phyloP scores from a whole-genome alignment of 139 green algal genomes.

The Astrephomene gubernaculifera region DNA sequence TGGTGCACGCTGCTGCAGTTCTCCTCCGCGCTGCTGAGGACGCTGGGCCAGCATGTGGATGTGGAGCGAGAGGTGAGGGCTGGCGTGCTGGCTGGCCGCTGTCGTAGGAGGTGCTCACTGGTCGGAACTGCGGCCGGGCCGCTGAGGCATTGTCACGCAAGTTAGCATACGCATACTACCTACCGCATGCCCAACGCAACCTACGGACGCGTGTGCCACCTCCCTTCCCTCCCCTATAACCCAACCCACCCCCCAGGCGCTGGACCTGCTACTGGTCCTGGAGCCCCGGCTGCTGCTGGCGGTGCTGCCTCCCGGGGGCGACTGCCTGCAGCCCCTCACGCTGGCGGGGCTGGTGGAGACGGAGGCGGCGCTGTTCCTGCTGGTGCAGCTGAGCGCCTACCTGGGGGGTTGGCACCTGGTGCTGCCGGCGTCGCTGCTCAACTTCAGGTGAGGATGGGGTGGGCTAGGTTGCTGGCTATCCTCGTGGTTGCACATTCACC shows the following conservation, averaged over 20 bases:
- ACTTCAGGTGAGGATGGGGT: slow-evolving; percentile 49
- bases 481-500: neutral
- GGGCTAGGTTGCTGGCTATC: neutral
- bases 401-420: slow-evolving; percentile 52
- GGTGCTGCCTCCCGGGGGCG: slow-evolving; percentile 42
- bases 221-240: neutral
- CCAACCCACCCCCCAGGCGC: neutral
- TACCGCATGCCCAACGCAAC: no score
- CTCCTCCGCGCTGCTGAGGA: slow-evolving; percentile 33
- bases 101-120: no score
- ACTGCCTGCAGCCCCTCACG: slow-evolving; percentile 50
- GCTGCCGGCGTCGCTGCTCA: slow-evolving; percentile 49
- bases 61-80: slow-evolving; percentile 45
- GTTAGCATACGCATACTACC: no score
- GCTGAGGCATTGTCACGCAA: no score
- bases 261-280: slow-evolving; percentile 47
- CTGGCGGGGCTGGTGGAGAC: slow-evolving; percentile 50
- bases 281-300: slow-evolving; percentile 59
- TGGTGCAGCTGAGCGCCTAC: slow-evolving; percentile 40
- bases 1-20: slow-evolving; percentile 58
- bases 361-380: slow-evolving; percentile 59
- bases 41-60: slow-evolving; percentile 50
- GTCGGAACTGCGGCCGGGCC: no score
- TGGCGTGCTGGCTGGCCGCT: no score
- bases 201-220: no score